phyloP scores from a whole-genome alignment of 768 basidiomycete species.

The Boletus sp. region DNA sequence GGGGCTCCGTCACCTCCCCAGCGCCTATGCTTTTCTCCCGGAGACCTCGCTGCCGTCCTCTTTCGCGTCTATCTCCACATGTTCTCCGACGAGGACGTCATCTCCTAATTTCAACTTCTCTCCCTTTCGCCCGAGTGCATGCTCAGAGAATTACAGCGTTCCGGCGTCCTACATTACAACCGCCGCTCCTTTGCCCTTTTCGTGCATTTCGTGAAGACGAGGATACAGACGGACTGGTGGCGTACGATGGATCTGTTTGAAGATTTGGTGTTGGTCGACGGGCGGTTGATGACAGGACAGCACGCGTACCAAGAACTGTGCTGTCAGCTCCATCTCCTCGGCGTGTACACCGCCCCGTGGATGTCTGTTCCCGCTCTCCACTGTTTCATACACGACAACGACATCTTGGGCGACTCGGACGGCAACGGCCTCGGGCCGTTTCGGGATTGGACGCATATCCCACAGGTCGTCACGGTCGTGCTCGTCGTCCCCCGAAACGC shows the following conservation, averaged over 20 bases:
- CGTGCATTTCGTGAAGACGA: slow-evolving; percentile 40
- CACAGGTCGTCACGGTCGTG: slow-evolving; percentile 30
- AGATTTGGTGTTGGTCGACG: slow-evolving; percentile 11
- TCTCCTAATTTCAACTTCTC: not conserved
- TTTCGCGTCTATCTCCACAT: slow-evolving; percentile 24
- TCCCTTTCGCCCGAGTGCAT: not conserved
- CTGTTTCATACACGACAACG: not conserved
- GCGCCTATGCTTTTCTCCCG: slow-evolving; percentile 9
- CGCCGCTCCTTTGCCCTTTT: slow-evolving; percentile 48
- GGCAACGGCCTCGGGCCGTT: slow-evolving; percentile 18
- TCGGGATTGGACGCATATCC: slow-evolving; percentile 28
- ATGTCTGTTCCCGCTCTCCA: not conserved
- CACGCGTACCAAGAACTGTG: slow-evolving; percentile 46
- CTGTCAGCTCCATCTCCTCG: slow-evolving; percentile 41
- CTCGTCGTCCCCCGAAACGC: slow-evolving; percentile 32
- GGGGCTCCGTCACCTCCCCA: not conserved
- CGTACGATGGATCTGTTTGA: slow-evolving; percentile 37
- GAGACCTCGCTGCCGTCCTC: slow-evolving; percentile 22
- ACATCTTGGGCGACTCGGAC: not conserved
- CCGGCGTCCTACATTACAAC: slow-evolving; percentile 40
- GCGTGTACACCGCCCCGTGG: slow-evolving; percentile 31
- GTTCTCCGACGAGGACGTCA: slow-evolving; percentile 27
- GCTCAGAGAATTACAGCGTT: not conserved
- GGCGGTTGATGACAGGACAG: slow-evolving; percentile 17
- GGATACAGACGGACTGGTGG: slow-evolving; percentile 42